Evolutionary conservation across 202 grass and related monocot genomes (phyloP), one percentile per base, ranked within the genome.

Genomic region (Miscanthus sacchariflorus): DNA sequence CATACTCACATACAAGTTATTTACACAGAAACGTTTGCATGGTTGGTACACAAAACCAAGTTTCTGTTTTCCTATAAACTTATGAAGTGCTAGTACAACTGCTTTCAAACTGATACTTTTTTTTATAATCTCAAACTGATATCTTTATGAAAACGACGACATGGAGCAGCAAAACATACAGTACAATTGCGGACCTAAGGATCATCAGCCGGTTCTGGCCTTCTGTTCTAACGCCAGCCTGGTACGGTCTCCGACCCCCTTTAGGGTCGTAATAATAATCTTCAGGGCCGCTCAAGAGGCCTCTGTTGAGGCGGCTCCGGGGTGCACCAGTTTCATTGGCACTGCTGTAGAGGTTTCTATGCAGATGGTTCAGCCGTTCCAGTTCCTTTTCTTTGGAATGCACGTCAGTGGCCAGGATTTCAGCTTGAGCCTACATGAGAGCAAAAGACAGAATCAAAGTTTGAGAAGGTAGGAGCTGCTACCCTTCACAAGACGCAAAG

Each of bases 161-260:
- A 74, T 93, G 92, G 68, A 99, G 96, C 77, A 90, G 88, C 82
- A 99, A 89, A 83, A 96, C 90, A 68, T 96, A 99, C 77, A 98
- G 68, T 77, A 98, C 85, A 87, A 98, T 88, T 27, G 96, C 92
- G 43, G 90, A 96, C 85, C 93, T 91, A 85, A 98, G 83, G 90
- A 96, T 56, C 89, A 96, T 92, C 18, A 90, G 46, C 79, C 92
- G 92, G 39, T 93, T 91, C 56, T 86, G 89, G 83, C 85, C 87
- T 81, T 98, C 94, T 39, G 84, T 73, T 92, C 92, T 88, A 65
- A 59, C 63, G 25, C 74, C 87, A 6, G 23, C 30, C 39, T 87
- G 82, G 59, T 84, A 80, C 3, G 72, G 70, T 73, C 84, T 94
- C 4, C 91, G 82, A 49, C 48, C 42, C 17, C 74, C 82, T 68